Evolutionary conservation across 495 filamentous ascomycete species (phyloP).

Genomic region (Xylaria scruposa): DNA sequence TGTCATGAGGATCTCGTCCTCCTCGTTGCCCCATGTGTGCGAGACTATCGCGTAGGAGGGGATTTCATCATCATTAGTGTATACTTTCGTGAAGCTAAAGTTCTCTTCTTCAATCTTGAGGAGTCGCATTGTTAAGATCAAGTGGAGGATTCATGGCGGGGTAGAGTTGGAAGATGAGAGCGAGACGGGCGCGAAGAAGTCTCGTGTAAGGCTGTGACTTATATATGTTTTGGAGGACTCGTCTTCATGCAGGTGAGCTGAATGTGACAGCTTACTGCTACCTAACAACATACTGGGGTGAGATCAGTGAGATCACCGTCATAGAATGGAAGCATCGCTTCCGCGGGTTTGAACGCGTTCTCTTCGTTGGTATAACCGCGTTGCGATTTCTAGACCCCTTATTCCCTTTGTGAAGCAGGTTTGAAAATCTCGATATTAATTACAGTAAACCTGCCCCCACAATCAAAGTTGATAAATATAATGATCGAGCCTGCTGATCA

Average conservation of each 20-base stretch:
- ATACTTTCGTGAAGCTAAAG: neutral
- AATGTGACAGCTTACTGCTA: neutral
- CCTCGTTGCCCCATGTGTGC: neutral
- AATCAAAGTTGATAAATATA: neutral
- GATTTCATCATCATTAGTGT: neutral
- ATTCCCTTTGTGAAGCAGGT: neutral
- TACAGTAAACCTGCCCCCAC: no score
- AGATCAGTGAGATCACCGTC: neutral
- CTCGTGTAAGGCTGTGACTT: neutral
- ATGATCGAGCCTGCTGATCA: neutral
- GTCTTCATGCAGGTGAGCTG: neutral
- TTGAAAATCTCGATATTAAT: no score
- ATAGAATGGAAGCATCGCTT: neutral
- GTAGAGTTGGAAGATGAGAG: neutral
- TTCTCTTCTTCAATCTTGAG: neutral
- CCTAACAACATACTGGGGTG: neutral
- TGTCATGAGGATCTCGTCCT: neutral
- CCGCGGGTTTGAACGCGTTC: neutral
- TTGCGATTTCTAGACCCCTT: neutral
- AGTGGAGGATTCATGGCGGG: neutral
- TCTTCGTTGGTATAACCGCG: neutral
- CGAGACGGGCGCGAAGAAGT: neutral
- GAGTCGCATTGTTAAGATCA: neutral
- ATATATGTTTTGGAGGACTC: neutral
- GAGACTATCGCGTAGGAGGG: neutral